Evolutionary conservation across 225 moss, liverwort and hornwort genomes (phyloP), one percentile per base, ranked within the genome.

Genomic region (Marchantia polymorpha): DNA sequence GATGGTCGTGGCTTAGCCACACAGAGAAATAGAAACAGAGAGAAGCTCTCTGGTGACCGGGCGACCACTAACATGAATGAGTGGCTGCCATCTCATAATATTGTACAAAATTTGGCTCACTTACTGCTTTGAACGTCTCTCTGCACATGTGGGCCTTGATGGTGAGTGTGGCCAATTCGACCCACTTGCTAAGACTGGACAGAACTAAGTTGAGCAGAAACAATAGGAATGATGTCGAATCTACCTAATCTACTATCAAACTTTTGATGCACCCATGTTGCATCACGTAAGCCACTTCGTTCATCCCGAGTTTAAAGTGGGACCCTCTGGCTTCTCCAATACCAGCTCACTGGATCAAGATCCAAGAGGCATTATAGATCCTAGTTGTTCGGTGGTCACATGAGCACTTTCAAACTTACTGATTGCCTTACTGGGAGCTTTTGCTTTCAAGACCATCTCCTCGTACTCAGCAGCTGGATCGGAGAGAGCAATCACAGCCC

Each of bases 371-470:
- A 76, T 48, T 12, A 49, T 61, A 16, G 76, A 47, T 76, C 78
- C 78, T 53, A 68, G 0, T 53, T 79, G 78, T 46, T 70, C 78
- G 12, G 29, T 29, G 58, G 17, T 60, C 46, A 20, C 69, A 9
- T 55, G 68, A 47, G 69, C 90, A 26, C 85, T 91, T 87, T 99
- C 95, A 85, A 91, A 93, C 83, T 89, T 87, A 30, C 86, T 86
- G 79, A 99, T 89, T 12, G 99, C 99, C 89, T 85, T 88, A 83
- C 93, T 93, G 55, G 93, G 99, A 81, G 95, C 99, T 73, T 88
- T 93, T 69, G 99, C 89, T 84, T 99, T 99, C 86, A 99, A 88
- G 53, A 95, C 74, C 99, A 99, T 99, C 85, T 99, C 99, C 83
- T 95, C 95, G 73, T 95, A 99, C 86, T 99, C 99, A 23, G 91